phyloP scores from a whole-genome alignment of 371 early-diverging fungal species.

The Encephalitozoon intestinalis region DNA sequence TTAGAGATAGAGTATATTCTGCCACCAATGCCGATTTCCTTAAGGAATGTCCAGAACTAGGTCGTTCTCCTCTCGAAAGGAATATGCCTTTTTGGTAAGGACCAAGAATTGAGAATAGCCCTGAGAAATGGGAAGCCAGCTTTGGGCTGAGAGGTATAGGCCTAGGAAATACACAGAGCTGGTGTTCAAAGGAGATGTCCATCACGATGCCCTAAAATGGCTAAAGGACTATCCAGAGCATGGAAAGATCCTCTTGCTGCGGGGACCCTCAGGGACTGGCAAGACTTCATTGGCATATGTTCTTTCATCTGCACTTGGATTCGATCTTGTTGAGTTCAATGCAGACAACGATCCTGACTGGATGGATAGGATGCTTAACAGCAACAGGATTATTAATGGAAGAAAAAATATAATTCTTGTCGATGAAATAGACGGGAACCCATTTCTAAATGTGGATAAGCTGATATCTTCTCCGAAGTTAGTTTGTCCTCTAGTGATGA shows the following conservation, averaged over 20 bases:
- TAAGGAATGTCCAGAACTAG: not conserved
- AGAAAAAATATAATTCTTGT: conserved; percentile 16
- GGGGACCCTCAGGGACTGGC: conserved; percentile 96
- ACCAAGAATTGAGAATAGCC: not conserved
- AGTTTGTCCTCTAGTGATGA: not conserved
- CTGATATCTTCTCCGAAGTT: not conserved
- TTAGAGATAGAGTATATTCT: conserved; percentile 57
- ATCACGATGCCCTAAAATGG: not conserved
- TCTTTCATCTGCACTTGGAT: conserved; percentile 62
- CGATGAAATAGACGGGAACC: not conserved
- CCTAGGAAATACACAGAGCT: conserved; percentile 50
- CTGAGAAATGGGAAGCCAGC: not conserved
- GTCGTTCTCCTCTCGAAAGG: not conserved
- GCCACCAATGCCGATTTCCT: conserved; percentile 21
- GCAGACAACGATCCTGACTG: conserved; percentile 5
- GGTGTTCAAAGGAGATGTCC: conserved; percentile 5
- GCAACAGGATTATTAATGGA: not conserved
- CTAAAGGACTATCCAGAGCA: conserved; percentile 68
- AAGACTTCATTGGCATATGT: conserved; percentile 93
- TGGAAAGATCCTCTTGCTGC: conserved; percentile 69
- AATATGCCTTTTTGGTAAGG: not conserved
- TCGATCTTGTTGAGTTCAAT: conserved; percentile 61
- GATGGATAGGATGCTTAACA: not conserved
- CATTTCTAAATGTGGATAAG: not conserved
- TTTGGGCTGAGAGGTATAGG: conserved; percentile 62